These are phyloP conservation scores for Annulohypoxylon nitens DNA, from an alignment of 495 filamentous ascomycete species.

Conservation along the genomic window DNA sequence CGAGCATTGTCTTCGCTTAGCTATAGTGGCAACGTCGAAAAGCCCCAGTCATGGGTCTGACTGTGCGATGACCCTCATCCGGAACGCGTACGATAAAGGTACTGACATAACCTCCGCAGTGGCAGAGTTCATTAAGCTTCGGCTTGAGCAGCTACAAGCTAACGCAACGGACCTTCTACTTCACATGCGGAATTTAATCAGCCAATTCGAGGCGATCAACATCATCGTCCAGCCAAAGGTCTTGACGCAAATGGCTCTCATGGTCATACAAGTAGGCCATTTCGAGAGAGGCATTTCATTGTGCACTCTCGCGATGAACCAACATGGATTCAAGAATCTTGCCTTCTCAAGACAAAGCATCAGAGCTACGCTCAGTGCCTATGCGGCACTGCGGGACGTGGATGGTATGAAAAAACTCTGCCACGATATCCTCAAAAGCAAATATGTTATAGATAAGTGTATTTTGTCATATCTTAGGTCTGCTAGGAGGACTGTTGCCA, in stretches of 20 bases:
- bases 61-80: constrained; percentile 52
- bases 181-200: constrained; percentile 46
- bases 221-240: constrained; percentile 48
- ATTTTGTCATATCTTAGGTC: constrained; percentile 52
- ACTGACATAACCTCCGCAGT: constrained; percentile 51
- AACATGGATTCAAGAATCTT: constrained; percentile 33
- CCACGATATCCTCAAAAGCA: constrained; percentile 45
- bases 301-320: constrained; percentile 53
- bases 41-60: constrained; percentile 26
- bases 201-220: constrained; percentile 47
- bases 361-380: constrained; percentile 55
- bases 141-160: constrained; percentile 41
- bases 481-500: constrained; percentile 44
- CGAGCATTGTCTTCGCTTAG: constrained; percentile 53
- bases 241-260: constrained; percentile 56
- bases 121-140: constrained; percentile 49
- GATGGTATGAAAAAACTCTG: constrained; percentile 52
- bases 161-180: constrained; percentile 25
- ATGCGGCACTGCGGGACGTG: constrained; percentile 52
- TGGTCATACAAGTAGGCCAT: constrained; percentile 50
- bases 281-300: constrained; percentile 53
- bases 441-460: constrained; percentile 47
- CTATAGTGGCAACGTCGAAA: constrained; percentile 56
- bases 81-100: constrained; percentile 49
- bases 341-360: constrained; percentile 58